These are phyloP conservation scores for Actinidia chinensis DNA, from an alignment of 179 eudicot species.

Conservation along the genomic window DNA sequence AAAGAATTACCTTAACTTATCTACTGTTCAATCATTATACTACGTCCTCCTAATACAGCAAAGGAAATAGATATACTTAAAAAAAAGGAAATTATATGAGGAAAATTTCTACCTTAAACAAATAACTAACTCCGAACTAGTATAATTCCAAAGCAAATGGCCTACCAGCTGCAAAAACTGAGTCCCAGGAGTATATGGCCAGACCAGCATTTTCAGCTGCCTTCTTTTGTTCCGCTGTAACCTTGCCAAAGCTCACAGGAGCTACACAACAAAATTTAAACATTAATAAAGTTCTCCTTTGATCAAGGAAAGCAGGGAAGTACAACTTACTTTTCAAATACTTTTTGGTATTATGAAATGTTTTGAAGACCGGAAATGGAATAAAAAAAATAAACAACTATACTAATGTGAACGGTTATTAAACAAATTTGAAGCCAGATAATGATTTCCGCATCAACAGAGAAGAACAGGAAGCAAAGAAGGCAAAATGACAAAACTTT, in stretches of 20 bases:
- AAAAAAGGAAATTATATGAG: neutral
- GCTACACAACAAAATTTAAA: constrained; percentile 38
- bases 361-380: constrained; percentile 65
- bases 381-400: neutral
- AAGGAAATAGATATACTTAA: neutral
- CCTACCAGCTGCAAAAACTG: constrained; percentile 74
- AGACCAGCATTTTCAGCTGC: constrained; percentile 49
- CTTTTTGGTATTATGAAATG: constrained; percentile 53
- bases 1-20: neutral
- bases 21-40: neutral
- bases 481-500: neutral
- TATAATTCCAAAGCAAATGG: constrained; percentile 16
- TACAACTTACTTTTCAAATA: constrained; percentile 70
- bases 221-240: constrained; percentile 53
- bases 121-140: neutral
- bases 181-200: constrained; percentile 74
- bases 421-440: neutral
- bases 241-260: constrained; percentile 85
- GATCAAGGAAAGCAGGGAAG: constrained; percentile 6
- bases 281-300: neutral
- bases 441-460: neutral
- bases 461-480: neutral
- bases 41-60: neutral
- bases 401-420: neutral
- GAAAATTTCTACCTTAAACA: neutral